Base-by-base conservation (phyloP, 2,329 filamentous ascomycete species). In the Byssochlamys sp. region DNA sequence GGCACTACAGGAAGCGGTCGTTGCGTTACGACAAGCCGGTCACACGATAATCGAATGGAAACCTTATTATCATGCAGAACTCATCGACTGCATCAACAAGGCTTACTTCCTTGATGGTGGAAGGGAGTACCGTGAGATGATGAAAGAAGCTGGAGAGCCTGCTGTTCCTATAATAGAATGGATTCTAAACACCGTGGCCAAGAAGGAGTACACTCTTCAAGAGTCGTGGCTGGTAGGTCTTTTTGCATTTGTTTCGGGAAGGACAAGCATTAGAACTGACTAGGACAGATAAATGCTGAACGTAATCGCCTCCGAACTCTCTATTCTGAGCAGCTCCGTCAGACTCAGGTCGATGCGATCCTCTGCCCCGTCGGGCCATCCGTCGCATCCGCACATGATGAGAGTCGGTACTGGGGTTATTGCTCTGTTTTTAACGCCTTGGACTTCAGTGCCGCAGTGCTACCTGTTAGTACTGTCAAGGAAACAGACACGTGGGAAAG, bases 1-100 rank as follows among this genome's bases (percentile, higher is more conserved):
- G 3, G 84, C 82, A 28, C 24, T 51, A 14, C 24, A 28, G 25
- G 49, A 51, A 12, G 14, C 49, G 1, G 25, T 26, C 1, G 6
- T 10, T 26, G 9, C 9, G 5, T 28, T 51, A 10, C 24, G 24
- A 11, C 19, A 28, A 4, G 49, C 49, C 9, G 49, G 49, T 10
- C 49, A 51, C n/a, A 28, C 49, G 2, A 28, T 51, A 12, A 51
- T 51, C 24, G 49, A 51, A 1, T 51, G 49, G 49, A 28, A 51
- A 12, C 24, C 49, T 26, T 3, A 12, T 5, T 24, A 25, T 26
- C 49, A 51, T 28, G 10, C 10, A 12, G 24, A 26, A 6, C 49
- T 51, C 7, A 51, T 51, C 25, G 24, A 51, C 27, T 14, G 11
- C 11, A 28, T 51, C 49, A 51, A 51, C 25, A 28, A 51, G 14